Evolutionary conservation across 2,329 filamentous ascomycete species (phyloP).

Genomic region (Hypoxylon sp.): DNA sequence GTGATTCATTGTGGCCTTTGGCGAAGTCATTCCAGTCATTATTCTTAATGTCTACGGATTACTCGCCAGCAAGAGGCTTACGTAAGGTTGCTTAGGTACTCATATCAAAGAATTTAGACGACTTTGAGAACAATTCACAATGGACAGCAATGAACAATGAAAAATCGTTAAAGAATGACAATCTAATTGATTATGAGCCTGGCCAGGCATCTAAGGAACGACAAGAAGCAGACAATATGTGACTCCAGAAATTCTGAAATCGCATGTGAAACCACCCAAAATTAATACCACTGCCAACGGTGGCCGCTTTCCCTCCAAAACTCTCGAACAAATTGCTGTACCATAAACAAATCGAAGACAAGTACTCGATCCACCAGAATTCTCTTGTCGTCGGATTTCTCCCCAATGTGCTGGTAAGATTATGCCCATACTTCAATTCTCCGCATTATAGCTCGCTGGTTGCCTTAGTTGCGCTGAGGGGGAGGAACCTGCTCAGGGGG

Average conservation of each 20-base stretch:
- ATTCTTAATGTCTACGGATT: no score
- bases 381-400: background rate
- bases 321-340: background rate
- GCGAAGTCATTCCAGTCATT: no score
- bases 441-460: no score
- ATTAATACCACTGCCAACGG: conserved; percentile 18
- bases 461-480: background rate
- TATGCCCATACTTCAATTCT: background rate
- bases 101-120: no score
- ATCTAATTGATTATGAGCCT: background rate
- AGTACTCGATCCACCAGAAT: background rate
- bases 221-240: background rate
- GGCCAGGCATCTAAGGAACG: conserved; percentile 6
- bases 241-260: background rate
- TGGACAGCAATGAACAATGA: no score
- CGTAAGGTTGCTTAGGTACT: no score
- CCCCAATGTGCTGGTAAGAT: background rate
- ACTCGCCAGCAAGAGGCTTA: no score
- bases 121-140: no score
- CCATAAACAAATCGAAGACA: background rate
- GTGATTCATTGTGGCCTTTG: no score
- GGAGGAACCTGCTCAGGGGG: conserved; percentile 4
- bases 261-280: background rate
- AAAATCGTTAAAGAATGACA: background rate
- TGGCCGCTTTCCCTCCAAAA: background rate